A percentile compares a stretch with the other conserved stretches of the same genome.
Conservation (phyloP, 306 rosid genomes). For the Hippophae gyantsensis region DNA sequence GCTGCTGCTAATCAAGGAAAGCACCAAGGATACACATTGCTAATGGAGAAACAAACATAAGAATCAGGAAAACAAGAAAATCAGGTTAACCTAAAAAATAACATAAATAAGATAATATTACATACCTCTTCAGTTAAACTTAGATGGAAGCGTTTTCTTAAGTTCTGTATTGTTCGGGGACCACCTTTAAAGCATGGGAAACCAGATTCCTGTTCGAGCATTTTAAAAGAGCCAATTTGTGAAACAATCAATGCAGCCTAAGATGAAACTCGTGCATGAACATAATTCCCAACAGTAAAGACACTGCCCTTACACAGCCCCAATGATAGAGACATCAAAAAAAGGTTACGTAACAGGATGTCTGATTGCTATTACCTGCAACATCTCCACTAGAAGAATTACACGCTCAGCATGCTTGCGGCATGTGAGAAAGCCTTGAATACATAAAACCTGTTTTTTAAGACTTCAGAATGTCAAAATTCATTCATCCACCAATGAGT, state of each 20-base stretch:
- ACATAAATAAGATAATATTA: not conserved
- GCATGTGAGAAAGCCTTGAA: constrained; percentile 99
- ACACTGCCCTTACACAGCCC: too few species aligned
- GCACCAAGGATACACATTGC: constrained; percentile 99
- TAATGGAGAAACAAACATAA: constrained; percentile 21
- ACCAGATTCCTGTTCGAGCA: constrained; percentile 73
- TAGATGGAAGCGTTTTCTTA: constrained; percentile 88
- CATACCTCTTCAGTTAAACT: constrained; percentile 94
- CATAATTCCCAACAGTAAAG: too few species aligned
- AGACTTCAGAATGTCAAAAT: constrained; percentile 13
- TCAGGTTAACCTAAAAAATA: not conserved
- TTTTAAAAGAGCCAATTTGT: constrained; percentile 14
- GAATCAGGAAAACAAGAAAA: constrained; percentile 16
- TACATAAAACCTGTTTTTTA: constrained; percentile 80
- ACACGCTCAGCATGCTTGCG: constrained; percentile 99
- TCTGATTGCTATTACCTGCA: constrained; percentile 58
- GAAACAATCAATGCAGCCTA: not conserved
- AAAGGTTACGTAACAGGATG: not conserved
- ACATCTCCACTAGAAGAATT: constrained; percentile 98
- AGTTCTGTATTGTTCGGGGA: constrained; percentile 84
- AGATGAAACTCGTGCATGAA: too few species aligned
- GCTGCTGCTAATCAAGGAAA: constrained; percentile 93
- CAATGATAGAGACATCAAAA: too few species aligned
- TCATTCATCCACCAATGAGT: not conserved
- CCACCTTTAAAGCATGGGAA: constrained; percentile 99